Base-by-base conservation (phyloP, 345 rosid species). In the Acer campestre region DNA sequence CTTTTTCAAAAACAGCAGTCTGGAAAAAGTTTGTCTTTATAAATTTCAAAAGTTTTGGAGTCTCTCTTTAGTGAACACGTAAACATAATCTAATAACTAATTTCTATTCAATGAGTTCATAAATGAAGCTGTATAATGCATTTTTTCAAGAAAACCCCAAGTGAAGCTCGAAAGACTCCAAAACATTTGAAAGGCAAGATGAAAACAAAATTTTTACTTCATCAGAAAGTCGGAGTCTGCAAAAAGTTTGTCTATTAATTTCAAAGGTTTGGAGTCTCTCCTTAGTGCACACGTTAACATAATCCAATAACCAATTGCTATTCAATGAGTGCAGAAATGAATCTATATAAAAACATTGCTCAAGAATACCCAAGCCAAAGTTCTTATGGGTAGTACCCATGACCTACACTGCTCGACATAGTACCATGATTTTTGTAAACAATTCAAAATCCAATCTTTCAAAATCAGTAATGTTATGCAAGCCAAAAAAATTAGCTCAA, bases 321-420 rank as follows among this genome's bases (percentile, higher is more conserved):
- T 58, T n/a, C 62, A 7, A 58, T 58, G 62, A 58, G 62, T 20
- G 18, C 23, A 59, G 17, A 10, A 42, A 66, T 66, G 69, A 18
- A 35, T 25, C 49, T 71, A 23, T 0, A n/a, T 2, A 35, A 8
- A 25, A 44, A 22, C 22, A 17, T 22, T 22, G n/a, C 61, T 16
- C 42, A 69, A 61, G 67, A 73, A 42, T 12, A 40, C 67, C 65
- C 44, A 51, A 51, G 7, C 56, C 23, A 73, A 73, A 42, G 56
- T 44, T 44, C 59, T 40, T 22, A 38, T 25, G 42, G 46, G 14
- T 5, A 6, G 59, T 46, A 74, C 69, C 58, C 10, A 9, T 16
- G 55, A 25, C 22, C 70, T 25, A 56, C n/a, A 20, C 75, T 58
- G 51, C 23, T 13, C 38, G 20, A 40, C 66, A 17, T 44, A 62